These are phyloP conservation scores for Quercus parvula DNA, from an alignment of 306 rosid genomes.

Conservation along the genomic window DNA sequence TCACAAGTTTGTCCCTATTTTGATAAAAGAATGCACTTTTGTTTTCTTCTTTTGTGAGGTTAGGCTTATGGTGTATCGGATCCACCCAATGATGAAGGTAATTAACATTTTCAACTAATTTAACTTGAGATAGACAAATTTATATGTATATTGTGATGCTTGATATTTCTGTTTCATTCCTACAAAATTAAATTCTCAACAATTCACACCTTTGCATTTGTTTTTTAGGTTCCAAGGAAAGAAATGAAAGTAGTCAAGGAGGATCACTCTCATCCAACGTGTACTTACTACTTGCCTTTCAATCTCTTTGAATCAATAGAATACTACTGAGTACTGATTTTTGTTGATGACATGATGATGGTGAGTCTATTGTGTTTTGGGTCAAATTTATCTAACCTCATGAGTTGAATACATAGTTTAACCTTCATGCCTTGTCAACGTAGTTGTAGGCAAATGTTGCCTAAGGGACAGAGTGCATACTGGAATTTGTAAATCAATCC, in stretches of 20 bases:
- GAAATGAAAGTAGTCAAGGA: constrained; percentile 38
- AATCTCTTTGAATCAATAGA: constrained; percentile 22
- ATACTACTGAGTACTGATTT: constrained; percentile 24
- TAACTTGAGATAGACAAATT: neutral
- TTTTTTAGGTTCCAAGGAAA: constrained; percentile 50
- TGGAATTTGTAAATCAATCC: neutral
- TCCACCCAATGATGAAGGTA: constrained; percentile 43
- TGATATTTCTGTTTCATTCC: neutral
- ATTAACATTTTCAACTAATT: constrained; percentile 1
- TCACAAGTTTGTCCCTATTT: neutral
- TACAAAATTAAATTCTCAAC: constrained; percentile 9
- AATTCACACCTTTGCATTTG: constrained; percentile 17
- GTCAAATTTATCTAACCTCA: neutral
- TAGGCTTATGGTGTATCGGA: constrained; percentile 43
- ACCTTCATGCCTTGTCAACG: neutral
- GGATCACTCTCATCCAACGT: constrained; percentile 30
- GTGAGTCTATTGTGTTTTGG: constrained; percentile 10
- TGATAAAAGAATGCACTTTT: constrained; percentile 2
- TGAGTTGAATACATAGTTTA: neutral
- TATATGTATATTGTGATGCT: neutral
- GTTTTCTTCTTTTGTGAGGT: constrained; percentile 31
- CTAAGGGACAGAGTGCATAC: neutral
- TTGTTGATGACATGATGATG: constrained; percentile 29
- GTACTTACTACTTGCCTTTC: constrained; percentile 51
- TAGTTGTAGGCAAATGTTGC: neutral